Base-by-base conservation (phyloP, 805 yeast genomes). In the Pichia nakasei region DNA sequence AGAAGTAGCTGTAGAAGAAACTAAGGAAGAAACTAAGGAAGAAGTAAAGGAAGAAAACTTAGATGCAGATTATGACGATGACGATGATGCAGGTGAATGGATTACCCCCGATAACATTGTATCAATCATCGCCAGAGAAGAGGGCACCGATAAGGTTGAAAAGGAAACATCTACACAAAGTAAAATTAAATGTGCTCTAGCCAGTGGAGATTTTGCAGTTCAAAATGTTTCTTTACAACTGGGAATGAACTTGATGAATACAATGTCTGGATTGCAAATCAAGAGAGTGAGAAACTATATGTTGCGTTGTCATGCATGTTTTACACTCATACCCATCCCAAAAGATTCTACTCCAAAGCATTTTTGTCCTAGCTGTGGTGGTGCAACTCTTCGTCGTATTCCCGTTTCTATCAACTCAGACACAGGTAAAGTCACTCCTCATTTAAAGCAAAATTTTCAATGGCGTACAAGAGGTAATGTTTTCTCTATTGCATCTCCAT, bases 291-390 rank as follows among this genome's bases (percentile, higher is more conserved):
- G 95, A 60, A 86, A 83, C 67, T 89, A 86, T 61, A 91, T 91
- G 97, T 74, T 85, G 58, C 73, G 99, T 64, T 93, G 99, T 63
- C 96, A 93, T 63, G 99, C 97, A 0, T 93, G 99, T 67, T 93
- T 93, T 76, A 70, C 75, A 46, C 69, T 93, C 60, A 67, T 81
- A 13, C 89, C 95, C 8, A 71, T 86, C 44, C 85, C 91, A 22
- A 83, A 80, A 55, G 73, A 76, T 50, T 89, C 89, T 2, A 74
- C 72, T 35, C 78, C 89, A 38, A 77, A 77, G 55, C 96, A 88
- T 63, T 93, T 93, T 68, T 93, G 99, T 63, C 85, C 96, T 15
- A 75, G 79, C 42, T 93, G 99, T 72, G 99, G 99, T 48, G 96
- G 97, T 41, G 78, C 82, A 47, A 91, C 98, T 0, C 66, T 93